Base-by-base conservation (phyloP, 2,329 filamentous ascomycete species). In the Dryadomyces quercivorus region DNA sequence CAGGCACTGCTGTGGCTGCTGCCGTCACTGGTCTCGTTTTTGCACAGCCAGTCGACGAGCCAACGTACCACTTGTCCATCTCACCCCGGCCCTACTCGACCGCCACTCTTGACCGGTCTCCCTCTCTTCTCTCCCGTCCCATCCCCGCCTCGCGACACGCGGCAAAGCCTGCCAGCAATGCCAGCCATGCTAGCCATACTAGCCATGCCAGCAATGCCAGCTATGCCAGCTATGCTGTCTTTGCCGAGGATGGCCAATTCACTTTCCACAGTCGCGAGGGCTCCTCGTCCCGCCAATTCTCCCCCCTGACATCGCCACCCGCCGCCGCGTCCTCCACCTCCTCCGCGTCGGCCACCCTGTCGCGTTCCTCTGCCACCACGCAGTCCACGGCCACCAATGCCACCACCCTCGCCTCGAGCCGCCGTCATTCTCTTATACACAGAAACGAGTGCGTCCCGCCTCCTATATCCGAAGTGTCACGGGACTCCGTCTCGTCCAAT, bases 1-100 rank as follows among this genome's bases (percentile, higher is more conserved):
- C 78, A 61, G 77, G 79, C 66, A 78, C 78, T 68, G 78, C 77
- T 60, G 75, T 81, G 65, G 79, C 78, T 68, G 77, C 78, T 63
- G 78, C 78, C 61, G 73, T 77, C 66, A 74, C 72, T 61, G 78
- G 79, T 61, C 69, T 82, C 58, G 76, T 77, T 60, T 81, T 82
- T 66, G 78, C 76, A 61, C 76, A 81, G 65, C 69, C 74, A 47
- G 63, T 68, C 60, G 74, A 78, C 61, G 62, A 69, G 58, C 66
- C 64, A 47, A 63, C 61, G 44, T 53, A 59, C 34, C 63, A 63
- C 50, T 66, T 63, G 31, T 59, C 64, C 34, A 42, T 22, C 21
- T 55, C 56, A 5, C 45, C 47, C 34, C 40, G 52, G 50, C 42
- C 54, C 38, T 44, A 31, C 34, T 22, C 48, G 18, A 22, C 34